Evolutionary conservation across 805 yeast genomes (phyloP).

Genomic region (Nakazawaea populi): DNA sequence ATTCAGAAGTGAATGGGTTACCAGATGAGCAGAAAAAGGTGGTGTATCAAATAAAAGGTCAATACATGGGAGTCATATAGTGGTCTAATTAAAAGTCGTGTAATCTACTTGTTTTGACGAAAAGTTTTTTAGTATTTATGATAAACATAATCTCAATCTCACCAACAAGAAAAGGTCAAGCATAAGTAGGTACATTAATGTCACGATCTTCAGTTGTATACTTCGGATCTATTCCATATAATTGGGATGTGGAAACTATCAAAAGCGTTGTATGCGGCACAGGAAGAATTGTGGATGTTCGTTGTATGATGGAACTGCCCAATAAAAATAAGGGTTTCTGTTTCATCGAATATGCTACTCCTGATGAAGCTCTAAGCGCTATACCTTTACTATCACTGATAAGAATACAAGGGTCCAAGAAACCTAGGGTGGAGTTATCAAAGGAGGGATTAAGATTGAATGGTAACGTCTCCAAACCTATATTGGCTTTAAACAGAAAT

Average conservation of each 20-base stretch:
- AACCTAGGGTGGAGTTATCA: constrained; percentile 50
- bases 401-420: constrained; percentile 38
- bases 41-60: constrained; percentile 20
- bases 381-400: constrained; percentile 36
- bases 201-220: constrained; percentile 40
- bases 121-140: neutral
- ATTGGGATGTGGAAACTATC: constrained; percentile 62
- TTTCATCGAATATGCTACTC: constrained; percentile 51
- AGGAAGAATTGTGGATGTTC: constrained; percentile 64
- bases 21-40: constrained; percentile 46
- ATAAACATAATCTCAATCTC: no score
- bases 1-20: constrained; percentile 40
- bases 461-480: constrained; percentile 28
- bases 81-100: constrained; percentile 2
- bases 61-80: constrained; percentile 8
- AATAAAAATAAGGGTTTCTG: constrained; percentile 64
- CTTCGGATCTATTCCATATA: constrained; percentile 60
- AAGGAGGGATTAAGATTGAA: constrained; percentile 48
- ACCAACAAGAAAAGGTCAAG: no score
- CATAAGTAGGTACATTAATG: neutral
- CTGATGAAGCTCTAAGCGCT: constrained; percentile 49
- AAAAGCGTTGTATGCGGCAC: constrained; percentile 66
- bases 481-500: constrained; percentile 37
- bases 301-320: constrained; percentile 52
- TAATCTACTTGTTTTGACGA: constrained; percentile 14